These are phyloP conservation scores for Salix caprea DNA, from an alignment of 345 rosid genomes.

Conservation along the genomic window DNA sequence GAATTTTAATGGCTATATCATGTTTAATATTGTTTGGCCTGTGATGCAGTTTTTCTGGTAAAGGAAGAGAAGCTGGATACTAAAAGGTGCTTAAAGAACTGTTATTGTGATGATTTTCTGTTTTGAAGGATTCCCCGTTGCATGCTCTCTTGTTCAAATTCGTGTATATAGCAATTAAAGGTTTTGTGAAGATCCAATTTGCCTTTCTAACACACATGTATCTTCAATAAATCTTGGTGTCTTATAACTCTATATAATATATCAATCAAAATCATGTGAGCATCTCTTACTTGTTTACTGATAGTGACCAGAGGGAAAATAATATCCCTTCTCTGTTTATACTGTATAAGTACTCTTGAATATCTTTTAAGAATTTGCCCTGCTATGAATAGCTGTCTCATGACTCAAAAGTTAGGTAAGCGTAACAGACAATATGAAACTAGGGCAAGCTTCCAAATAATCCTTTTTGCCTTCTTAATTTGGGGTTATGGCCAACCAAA, in stretches of 20 bases:
- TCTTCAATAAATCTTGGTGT: background rate
- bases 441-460: background rate
- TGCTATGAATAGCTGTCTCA: background rate
- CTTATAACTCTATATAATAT: background rate
- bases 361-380: background rate
- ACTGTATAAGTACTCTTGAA: background rate
- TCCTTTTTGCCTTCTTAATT: background rate
- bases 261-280: background rate
- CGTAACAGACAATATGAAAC: background rate
- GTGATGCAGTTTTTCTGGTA: slow-evolving; percentile 46
- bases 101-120: slow-evolving; percentile 16
- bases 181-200: slow-evolving; percentile 11
- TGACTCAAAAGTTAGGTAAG: background rate
- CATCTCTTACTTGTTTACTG: background rate
- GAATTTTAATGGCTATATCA: background rate
- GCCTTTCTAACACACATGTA: background rate
- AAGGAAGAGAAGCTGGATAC: slow-evolving; percentile 18
- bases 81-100: slow-evolving; percentile 16
- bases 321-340: background rate
- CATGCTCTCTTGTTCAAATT: slow-evolving; percentile 16
- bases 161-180: slow-evolving; percentile 15
- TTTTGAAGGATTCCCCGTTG: slow-evolving; percentile 13
- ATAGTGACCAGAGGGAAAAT: background rate
- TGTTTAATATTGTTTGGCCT: slow-evolving; percentile 13
- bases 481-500: too few species aligned